These are phyloP conservation scores for Nematocida ausubeli DNA, from an alignment of 371 early-diverging fungal genomes.

Conservation along the genomic window DNA sequence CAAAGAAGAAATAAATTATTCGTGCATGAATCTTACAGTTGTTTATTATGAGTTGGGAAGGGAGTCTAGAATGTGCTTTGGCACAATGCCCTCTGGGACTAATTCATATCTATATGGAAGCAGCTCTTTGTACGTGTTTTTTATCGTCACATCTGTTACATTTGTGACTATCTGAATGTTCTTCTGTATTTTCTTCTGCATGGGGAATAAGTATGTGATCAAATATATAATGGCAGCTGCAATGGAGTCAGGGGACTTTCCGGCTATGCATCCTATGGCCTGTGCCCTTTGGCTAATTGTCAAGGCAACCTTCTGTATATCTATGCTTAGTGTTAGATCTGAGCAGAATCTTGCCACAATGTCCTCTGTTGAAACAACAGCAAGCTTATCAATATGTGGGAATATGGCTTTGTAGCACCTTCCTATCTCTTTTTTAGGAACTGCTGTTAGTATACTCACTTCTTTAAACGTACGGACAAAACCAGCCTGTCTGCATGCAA, in stretches of 20 bases:
- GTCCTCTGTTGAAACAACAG: constrained; percentile 69
- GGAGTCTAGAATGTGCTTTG: constrained; percentile 58
- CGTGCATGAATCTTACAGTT: background rate
- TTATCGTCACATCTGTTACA: constrained; percentile 69
- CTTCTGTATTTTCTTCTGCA: constrained; percentile 63
- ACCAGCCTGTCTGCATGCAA: constrained; percentile 84
- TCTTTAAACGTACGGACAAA: constrained; percentile 93
- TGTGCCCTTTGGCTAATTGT: constrained; percentile 60
- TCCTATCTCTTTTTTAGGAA: constrained; percentile 70
- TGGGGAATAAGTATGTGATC: constrained; percentile 65
- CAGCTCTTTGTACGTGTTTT: constrained; percentile 69
- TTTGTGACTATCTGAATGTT: constrained; percentile 67
- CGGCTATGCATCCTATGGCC: constrained; percentile 65
- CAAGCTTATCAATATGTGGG: constrained; percentile 66
- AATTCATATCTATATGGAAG: constrained; percentile 64
- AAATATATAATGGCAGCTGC: constrained; percentile 69
- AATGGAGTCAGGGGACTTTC: constrained; percentile 68
- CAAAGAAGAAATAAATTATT: constrained; percentile 79
- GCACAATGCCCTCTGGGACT: constrained; percentile 63
- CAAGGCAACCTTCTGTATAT: constrained; percentile 66
- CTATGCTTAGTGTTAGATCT: constrained; percentile 66
- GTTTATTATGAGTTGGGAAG: constrained; percentile 54
- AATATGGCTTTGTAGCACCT: constrained; percentile 67
- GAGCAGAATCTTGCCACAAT: constrained; percentile 69
- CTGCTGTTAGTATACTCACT: constrained; percentile 82